Percentiles rank a stretch among this genome's conserved stretches.
Evolutionary conservation across 257 asterid species (phyloP).

Genomic region (Penstemon newberryi): DNA sequence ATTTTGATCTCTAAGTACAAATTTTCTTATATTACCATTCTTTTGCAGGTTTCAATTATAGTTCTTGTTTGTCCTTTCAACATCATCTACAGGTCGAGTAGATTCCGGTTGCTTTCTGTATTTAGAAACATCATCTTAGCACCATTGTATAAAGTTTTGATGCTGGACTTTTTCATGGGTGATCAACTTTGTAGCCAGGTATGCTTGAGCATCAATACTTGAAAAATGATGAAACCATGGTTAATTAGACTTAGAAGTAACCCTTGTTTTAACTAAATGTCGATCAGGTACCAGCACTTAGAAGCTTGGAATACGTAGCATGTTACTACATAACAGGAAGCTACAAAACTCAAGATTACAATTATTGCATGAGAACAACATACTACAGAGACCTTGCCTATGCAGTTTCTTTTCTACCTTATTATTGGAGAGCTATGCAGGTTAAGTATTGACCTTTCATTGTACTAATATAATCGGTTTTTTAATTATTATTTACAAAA

Average conservation of each 20-base stretch:
- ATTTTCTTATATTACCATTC: neutral
- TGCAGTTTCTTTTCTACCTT: constrained; percentile 90
- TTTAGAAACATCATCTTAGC: constrained; percentile 70
- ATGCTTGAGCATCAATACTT: neutral
- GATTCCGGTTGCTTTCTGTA: constrained; percentile 66
- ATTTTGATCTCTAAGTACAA: no score
- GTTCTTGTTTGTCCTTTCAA: constrained; percentile 74
- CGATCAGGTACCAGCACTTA: constrained; percentile 78
- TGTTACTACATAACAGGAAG: constrained; percentile 92
- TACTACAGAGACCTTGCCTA: constrained; percentile 81
- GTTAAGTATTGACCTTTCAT: constrained; percentile 27
- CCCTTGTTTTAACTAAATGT: neutral
- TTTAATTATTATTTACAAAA: neutral
- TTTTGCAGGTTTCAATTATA: constrained; percentile 46
- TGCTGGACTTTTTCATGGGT: constrained; percentile 96
- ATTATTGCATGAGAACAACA: constrained; percentile 69
- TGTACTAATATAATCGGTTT: no score
- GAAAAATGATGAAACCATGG: no score
- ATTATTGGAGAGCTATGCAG: constrained; percentile 99
- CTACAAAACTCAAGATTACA: constrained; percentile 76
- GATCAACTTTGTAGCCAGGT: constrained; percentile 99
- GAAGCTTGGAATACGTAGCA: constrained; percentile 69
- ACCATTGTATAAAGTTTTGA: constrained; percentile 87
- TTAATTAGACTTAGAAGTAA: neutral
- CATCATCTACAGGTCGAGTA: constrained; percentile 77